Evolutionary conservation across 148 eudicot genomes (phyloP).

Genomic region (Fagopyrum esculentum): DNA sequence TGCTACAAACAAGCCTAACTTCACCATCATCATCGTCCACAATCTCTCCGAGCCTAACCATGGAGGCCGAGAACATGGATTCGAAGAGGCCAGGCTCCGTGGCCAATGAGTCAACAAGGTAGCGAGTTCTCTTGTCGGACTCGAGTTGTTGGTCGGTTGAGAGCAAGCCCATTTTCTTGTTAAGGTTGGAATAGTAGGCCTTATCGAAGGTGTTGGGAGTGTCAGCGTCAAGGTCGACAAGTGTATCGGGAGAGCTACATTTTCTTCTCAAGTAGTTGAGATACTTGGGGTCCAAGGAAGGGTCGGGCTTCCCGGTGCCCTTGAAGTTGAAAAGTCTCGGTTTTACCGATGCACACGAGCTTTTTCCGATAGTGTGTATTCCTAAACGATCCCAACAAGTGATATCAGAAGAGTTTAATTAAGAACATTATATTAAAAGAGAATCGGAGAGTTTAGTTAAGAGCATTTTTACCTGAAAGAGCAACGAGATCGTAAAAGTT

Average conservation of each 20-base stretch:
- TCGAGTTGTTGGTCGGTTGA: slow-evolving; percentile 59
- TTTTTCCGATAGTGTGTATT: slow-evolving; percentile 66
- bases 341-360: slow-evolving; percentile 46
- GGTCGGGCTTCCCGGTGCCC: slow-evolving; percentile 51
- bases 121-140: slow-evolving; percentile 47
- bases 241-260: slow-evolving; percentile 41
- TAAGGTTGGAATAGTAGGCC: slow-evolving; percentile 48
- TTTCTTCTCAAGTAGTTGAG: slow-evolving; percentile 60
- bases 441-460: too few species aligned
- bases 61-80: slow-evolving; percentile 47
- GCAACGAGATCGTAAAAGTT: slow-evolving; percentile 49
- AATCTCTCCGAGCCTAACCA: slow-evolving; percentile 65
- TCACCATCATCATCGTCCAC: slow-evolving; percentile 49
- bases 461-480: slow-evolving; percentile 70
- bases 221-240: slow-evolving; percentile 48
- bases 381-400: slow-evolving; percentile 24
- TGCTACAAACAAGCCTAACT: slow-evolving; percentile 45
- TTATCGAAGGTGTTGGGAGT: slow-evolving; percentile 52
- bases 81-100: slow-evolving; percentile 25
- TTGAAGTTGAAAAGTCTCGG: slow-evolving; percentile 45
- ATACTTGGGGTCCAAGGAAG: slow-evolving; percentile 35
- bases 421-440: too few species aligned
- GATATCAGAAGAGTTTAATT: not conserved
- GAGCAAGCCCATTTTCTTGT: slow-evolving; percentile 52
- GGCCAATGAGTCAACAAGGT: slow-evolving; percentile 39